Conservation (phyloP, 306 rosid genomes). For the Sechiopsis laciniata region DNA sequence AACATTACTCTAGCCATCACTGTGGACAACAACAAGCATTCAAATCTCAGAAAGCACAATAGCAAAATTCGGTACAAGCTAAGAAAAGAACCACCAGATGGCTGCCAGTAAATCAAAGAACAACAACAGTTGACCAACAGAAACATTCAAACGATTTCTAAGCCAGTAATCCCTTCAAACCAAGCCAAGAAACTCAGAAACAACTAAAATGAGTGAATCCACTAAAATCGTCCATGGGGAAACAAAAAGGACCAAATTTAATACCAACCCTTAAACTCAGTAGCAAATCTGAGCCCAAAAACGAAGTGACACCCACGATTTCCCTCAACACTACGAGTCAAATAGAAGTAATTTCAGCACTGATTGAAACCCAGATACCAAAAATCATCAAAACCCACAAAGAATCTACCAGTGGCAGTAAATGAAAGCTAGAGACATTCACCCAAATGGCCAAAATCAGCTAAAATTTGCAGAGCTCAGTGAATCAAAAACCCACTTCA, state of each 20-base stretch:
- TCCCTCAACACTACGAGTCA: background rate
- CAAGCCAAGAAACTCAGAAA: constrained; percentile 9
- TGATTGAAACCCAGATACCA: background rate
- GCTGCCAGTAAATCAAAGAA: background rate
- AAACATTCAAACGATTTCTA: background rate
- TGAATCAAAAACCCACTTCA: background rate
- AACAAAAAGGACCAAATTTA: constrained; percentile 1
- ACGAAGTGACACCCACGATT: constrained; percentile 3
- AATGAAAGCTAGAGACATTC: no score
- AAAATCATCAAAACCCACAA: constrained; percentile 10
- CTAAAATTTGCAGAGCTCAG: background rate
- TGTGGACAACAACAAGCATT: background rate
- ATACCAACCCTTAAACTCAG: constrained; percentile 1
- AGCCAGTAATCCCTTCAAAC: background rate
- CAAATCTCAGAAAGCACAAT: background rate
- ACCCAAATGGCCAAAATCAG: constrained; percentile 7
- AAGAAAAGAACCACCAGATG: background rate
- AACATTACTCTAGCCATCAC: background rate
- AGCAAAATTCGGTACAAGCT: background rate
- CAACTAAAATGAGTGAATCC: background rate
- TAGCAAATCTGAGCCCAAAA: background rate
- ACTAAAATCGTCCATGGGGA: constrained; percentile 5
- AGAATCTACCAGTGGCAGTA: background rate
- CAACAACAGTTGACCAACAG: background rate
- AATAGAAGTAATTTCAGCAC: constrained; percentile 12